Evolutionary conservation across 768 basidiomycete genomes (phyloP).

Genomic region (Multifurca ochricompacta): DNA sequence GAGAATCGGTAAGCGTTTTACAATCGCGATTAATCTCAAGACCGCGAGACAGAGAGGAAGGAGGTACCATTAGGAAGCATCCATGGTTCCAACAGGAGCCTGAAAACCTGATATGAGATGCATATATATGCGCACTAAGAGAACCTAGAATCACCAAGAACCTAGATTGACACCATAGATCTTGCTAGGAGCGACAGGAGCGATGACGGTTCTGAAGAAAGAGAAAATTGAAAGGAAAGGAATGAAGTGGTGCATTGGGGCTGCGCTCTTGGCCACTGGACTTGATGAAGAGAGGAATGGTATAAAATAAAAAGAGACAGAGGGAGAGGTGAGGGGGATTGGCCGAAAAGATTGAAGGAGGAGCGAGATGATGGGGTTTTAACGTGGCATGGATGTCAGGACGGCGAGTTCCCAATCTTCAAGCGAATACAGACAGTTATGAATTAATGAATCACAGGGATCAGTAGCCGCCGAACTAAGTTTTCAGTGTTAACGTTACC

Average conservation of each 20-base stretch:
- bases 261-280: not conserved
- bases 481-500: no score
- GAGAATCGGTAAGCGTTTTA: not conserved
- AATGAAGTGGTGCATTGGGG: slow-evolving; percentile 2
- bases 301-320: not conserved
- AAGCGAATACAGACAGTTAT: no score
- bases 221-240: not conserved
- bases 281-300: not conserved
- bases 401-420: no score
- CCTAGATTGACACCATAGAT: slow-evolving; percentile 70
- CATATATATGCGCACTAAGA: not conserved
- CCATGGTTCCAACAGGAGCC: slow-evolving; percentile 76
- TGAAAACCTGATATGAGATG: slow-evolving; percentile 24
- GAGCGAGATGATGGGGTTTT: no score
- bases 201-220: not conserved
- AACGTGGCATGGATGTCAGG: no score
- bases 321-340: no score
- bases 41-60: not conserved
- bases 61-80: slow-evolving; percentile 68
- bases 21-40: no score
- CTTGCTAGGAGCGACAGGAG: slow-evolving; percentile 30
- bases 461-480: no score
- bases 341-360: no score
- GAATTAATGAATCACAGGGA: no score
- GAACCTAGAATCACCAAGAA: slow-evolving; percentile 37